A percentile compares a stretch with the other conserved stretches of the same genome.
Evolutionary conservation across 345 rosid genomes (phyloP).

Genomic region (Geranium rotundifolium): DNA sequence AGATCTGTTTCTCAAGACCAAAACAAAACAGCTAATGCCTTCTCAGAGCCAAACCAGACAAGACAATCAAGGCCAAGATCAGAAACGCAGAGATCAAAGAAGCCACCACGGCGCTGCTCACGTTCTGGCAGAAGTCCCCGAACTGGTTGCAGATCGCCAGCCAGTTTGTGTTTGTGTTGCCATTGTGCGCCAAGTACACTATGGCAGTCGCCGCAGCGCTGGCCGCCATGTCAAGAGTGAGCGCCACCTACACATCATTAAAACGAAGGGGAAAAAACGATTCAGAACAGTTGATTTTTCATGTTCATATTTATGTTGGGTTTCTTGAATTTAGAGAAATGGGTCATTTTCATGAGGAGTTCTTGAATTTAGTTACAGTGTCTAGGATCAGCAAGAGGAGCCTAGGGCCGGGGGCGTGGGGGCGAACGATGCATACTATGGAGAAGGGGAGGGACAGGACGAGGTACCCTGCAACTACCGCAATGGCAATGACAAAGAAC

Average conservation of each 20-base stretch:
- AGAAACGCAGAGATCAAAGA: conserved; percentile 36
- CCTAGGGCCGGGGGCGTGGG: conserved; percentile 46
- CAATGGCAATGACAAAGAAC: conserved; percentile 68
- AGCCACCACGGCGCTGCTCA: conserved; percentile 77
- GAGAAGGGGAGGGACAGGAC: conserved; percentile 83
- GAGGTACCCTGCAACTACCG: conserved; percentile 44
- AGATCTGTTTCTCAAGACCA: too few species aligned
- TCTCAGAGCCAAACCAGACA: conserved; percentile 66
- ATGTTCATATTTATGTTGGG: too few species aligned
- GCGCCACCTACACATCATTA: conserved; percentile 48
- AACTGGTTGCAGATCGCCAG: conserved; percentile 66
- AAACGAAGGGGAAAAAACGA: too few species aligned
- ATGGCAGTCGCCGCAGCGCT: conserved; percentile 63
- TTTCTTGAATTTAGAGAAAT: too few species aligned
- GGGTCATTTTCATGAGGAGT: too few species aligned
- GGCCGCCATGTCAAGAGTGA: conserved; percentile 47
- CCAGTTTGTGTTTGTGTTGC: conserved; percentile 81
- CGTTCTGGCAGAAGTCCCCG: conserved; percentile 72
- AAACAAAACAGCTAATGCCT: conserved; percentile 6
- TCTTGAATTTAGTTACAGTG: too few species aligned
- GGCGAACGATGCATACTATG: conserved; percentile 59
- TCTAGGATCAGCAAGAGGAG: conserved; percentile 52
- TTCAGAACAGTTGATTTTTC: too few species aligned
- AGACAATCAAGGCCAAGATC: conserved; percentile 34
- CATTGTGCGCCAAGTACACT: conserved; percentile 73